Evolutionary conservation across 148 eudicot species (phyloP).

Genomic region (Nyssa sinensis): DNA sequence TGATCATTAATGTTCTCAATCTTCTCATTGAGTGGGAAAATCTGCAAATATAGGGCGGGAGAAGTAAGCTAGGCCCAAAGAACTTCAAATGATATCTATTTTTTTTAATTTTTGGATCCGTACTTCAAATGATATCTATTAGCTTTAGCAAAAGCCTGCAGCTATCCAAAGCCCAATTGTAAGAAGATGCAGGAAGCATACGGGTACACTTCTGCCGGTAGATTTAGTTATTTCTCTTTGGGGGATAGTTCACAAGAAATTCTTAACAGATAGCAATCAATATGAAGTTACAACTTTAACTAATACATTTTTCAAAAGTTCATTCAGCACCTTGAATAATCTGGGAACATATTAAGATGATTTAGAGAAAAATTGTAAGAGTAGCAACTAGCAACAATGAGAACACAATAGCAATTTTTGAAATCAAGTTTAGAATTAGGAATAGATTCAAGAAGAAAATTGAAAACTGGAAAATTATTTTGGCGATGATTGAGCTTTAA

Average conservation of each 20-base stretch:
- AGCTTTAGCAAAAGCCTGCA: neutral
- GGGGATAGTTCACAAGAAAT: neutral
- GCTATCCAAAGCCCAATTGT: neutral
- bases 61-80: neutral
- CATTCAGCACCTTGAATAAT: conserved; percentile 5
- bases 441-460: neutral
- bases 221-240: no score
- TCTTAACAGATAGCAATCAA: neutral
- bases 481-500: neutral
- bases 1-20: conserved; percentile 27
- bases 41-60: conserved; percentile 8
- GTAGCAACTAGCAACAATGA: no score
- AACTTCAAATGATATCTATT: neutral
- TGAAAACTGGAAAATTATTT: neutral
- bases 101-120: no score
- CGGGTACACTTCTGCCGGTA: neutral
- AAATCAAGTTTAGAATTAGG: no score
- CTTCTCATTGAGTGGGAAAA: conserved; percentile 24
- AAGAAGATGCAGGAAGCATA: neutral
- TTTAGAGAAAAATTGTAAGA: neutral
- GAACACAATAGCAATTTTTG: neutral
- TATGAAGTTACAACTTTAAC: neutral
- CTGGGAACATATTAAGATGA: neutral
- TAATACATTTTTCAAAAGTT: no score
- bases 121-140: neutral